Base-by-base conservation (phyloP, 345 rosid species). In the Dovyalis caffra region DNA sequence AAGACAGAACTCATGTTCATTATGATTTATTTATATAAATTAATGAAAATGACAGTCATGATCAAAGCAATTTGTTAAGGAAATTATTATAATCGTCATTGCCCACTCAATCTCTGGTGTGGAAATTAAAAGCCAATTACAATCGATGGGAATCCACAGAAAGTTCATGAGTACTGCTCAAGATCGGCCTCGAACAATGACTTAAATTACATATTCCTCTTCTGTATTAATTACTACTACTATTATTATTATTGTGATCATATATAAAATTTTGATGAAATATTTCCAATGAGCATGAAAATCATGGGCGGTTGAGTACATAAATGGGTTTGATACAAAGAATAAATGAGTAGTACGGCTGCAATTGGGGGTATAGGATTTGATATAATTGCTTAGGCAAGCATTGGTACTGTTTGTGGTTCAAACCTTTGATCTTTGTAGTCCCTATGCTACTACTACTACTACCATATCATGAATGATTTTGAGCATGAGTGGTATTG, bases 31-130 rank as follows among this genome's bases (percentile, higher is more conserved):
- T 63, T 63, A 32, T 60, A 31, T 29, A 26, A 10, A 14, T 28
- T 6, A 63, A 63, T 31, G 64, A 9, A 60, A 21, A 72, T 76
- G 80, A 45, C 32, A n/a, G 45, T 68, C 79, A 64, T 70, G 82
- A 21, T 70, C 40, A 32, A 37, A 73, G 69, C 78, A 66, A 73
- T 69, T 71, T 71, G 45, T 64, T 34, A 60, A 20, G 29, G 72
- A 57, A 80, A 82, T 80, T 34, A 78, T 83, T 78, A 14, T 75
- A 57, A 75, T 26, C 66, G 66, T 71, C 79, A 77, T 67, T 67
- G 33, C 35, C 38, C 76, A 43, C 73, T 68, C 58, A 64, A 67
- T 58, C 73, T 43, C 18, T 47, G 65, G 18, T 11, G 21, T 33
- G 64, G 31, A n/a, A 5, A 2, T 51, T 21, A 51, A 21, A 18